Conservation (phyloP, 1,139 yeast genomes). For the Ogataea hybrid region DNA sequence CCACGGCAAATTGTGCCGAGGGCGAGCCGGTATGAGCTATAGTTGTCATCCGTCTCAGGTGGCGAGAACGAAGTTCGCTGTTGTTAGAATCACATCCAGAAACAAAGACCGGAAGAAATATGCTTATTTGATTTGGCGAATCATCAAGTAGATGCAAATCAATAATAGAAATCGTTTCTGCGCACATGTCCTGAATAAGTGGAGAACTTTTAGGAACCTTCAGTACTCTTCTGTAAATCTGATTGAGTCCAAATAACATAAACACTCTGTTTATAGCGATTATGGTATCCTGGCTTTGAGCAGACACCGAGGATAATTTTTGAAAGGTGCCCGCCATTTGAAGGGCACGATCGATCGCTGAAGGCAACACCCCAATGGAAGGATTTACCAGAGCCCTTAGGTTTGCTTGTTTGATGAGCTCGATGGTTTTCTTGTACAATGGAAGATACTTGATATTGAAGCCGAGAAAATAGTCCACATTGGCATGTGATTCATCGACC, state of each 20-base stretch:
- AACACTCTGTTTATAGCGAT: slow-evolving; percentile 57
- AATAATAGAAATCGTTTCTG: slow-evolving; percentile 38
- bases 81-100: slow-evolving; percentile 59
- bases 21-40: slow-evolving; percentile 46
- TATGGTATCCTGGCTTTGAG: slow-evolving; percentile 26
- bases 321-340: slow-evolving; percentile 43
- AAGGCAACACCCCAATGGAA: slow-evolving; percentile 33
- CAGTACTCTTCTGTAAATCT: slow-evolving; percentile 55
- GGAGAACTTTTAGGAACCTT: slow-evolving; percentile 45
- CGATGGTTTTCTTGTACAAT: slow-evolving; percentile 45
- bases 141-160: slow-evolving; percentile 40
- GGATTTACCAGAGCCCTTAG: slow-evolving; percentile 20
- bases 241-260: slow-evolving; percentile 53
- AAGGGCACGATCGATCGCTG: slow-evolving; percentile 43
- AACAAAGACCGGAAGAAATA: slow-evolving; percentile 53
- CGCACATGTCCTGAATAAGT: slow-evolving; percentile 47
- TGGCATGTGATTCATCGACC: slow-evolving; percentile 32
- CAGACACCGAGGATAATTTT: slow-evolving; percentile 28
- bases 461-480: slow-evolving; percentile 58
- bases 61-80: slow-evolving; percentile 35
- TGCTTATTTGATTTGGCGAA: slow-evolving; percentile 55
- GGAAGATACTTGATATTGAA: slow-evolving; percentile 55
- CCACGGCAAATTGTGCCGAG: slow-evolving; percentile 47
- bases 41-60: slow-evolving; percentile 38
- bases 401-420: slow-evolving; percentile 43